Base-by-base conservation (phyloP, 2,329 filamentous ascomycete species). In the Orbilia javanica region DNA sequence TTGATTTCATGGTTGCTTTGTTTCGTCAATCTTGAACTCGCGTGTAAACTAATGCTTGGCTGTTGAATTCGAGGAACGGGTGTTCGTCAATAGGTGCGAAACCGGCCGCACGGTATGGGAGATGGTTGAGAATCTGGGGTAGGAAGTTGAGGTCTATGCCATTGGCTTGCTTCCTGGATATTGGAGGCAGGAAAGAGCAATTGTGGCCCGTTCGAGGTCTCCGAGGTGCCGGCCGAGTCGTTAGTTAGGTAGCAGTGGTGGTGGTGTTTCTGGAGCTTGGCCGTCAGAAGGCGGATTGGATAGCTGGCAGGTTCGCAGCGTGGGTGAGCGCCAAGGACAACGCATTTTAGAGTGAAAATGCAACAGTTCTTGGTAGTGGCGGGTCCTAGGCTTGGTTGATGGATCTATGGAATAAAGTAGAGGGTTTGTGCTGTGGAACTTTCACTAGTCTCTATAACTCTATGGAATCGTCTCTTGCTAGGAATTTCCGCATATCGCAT, bases 1-100 rank as follows among this genome's bases (percentile, higher is more conserved):
- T 53, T 34, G 74, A 78, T 42, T 68, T 78, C 74, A 78, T 78
- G 39, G 42, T 65, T 20, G 20, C 29, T 29, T 46, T 27, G 13
- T 50, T 25, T 50, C 4, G 4, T 50, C 13, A 25, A 44, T 42
- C 27, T 39, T 50, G 29, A 39, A 39, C 52, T 48, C 52, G 50
- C 25, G 65, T 25, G 57, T 31, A 36, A 27, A n/a, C n/a, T n/a
- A n/a, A n/a, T n/a, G 52, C 31, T 31, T 50, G 20, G 22, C 18
- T 29, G 29, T 10, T 48, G 10, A 13, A 39, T 7, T 20, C 13
- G 52, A 34, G 8, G 25, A 42, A 4, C 44, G n/a, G 27, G 4
- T 50, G 15, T 25, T 44, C 0, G 46, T n/a, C n/a, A 42, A 39
- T 44, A 13, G 34, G 60, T 77, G 62, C 74, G 74, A 64, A 46